phyloP scores from a whole-genome alignment of 495 filamentous ascomycete genomes.

The Aspergillus leporis region DNA sequence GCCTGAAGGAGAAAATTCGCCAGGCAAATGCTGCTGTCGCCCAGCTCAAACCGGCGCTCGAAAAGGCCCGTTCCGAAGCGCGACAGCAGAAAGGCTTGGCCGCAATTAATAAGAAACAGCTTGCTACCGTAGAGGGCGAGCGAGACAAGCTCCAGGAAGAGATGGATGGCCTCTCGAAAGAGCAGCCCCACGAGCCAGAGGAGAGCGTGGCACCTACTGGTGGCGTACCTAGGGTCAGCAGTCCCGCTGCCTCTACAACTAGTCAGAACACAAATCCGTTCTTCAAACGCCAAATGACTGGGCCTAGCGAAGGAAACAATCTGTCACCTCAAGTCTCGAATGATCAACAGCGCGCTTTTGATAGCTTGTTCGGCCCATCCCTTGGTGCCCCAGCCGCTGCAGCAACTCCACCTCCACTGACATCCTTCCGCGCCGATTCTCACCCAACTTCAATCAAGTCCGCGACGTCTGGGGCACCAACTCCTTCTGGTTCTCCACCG shows the following conservation, averaged over 20 bases:
- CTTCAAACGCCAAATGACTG: constrained; percentile 71
- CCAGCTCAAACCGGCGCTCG: constrained; percentile 81
- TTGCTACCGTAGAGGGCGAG: constrained; percentile 83
- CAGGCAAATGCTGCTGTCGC: constrained; percentile 76
- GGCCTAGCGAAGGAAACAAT: constrained; percentile 58
- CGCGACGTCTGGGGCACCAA: constrained; percentile 47
- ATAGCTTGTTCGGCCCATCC: constrained; percentile 84
- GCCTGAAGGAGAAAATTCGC: constrained; percentile 83
- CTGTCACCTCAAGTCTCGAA: constrained; percentile 42
- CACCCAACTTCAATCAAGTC: constrained; percentile 35
- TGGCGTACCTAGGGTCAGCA: constrained; percentile 52
- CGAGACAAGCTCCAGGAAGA: constrained; percentile 80
- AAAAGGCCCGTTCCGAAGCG: constrained; percentile 85
- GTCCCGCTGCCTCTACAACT: constrained; percentile 70
- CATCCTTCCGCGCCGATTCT: constrained; percentile 68
- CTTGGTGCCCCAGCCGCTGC: constrained; percentile 52
- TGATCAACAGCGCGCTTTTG: constrained; percentile 71
- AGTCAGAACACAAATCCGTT: constrained; percentile 88
- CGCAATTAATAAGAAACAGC: constrained; percentile 97
- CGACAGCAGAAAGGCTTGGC: constrained; percentile 94
- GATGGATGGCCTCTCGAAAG: constrained; percentile 66
- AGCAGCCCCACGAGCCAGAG: constrained; percentile 30
- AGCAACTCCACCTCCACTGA: constrained; percentile 55
- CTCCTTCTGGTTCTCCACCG: constrained; percentile 63
- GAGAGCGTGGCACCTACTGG: constrained; percentile 39